Evolutionary conservation across 495 filamentous ascomycete species (phyloP).

Genomic region (Cercophora samala): DNA sequence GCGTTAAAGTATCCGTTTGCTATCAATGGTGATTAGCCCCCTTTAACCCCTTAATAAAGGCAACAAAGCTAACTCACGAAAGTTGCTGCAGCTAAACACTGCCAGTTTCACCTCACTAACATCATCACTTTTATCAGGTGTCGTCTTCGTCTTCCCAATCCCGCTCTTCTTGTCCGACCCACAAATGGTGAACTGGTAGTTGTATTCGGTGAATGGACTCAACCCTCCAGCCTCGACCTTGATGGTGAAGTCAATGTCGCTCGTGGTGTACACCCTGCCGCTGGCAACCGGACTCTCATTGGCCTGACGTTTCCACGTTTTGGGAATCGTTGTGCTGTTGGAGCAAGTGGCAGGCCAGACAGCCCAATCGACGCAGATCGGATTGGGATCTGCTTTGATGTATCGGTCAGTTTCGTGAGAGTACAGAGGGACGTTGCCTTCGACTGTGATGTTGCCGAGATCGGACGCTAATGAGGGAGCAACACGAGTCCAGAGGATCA

Average conservation of each 20-base stretch:
- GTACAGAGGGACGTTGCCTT: constrained; percentile 53
- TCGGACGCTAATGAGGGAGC: constrained; percentile 52
- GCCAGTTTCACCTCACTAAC: constrained; percentile 44
- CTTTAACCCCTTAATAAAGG: constrained; percentile 9
- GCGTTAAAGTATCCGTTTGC: constrained; percentile 60
- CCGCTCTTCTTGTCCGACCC: constrained; percentile 43
- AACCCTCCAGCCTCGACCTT: constrained; percentile 61
- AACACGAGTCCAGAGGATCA: constrained; percentile 64
- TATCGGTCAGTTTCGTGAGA: constrained; percentile 53
- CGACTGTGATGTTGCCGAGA: constrained; percentile 51
- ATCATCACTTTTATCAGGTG: constrained; percentile 39
- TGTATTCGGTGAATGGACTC: constrained; percentile 54
- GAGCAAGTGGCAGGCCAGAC: constrained; percentile 35
- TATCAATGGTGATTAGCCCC: constrained; percentile 15
- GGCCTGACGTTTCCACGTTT: neutral
- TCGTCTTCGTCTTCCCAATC: constrained; percentile 53
- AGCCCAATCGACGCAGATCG: constrained; percentile 57
- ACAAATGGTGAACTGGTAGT: constrained; percentile 53
- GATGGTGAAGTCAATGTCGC: constrained; percentile 64
- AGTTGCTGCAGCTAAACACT: constrained; percentile 54
- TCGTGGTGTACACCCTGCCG: constrained; percentile 57
- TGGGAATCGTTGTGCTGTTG: neutral
- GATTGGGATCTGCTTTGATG: constrained; percentile 49
- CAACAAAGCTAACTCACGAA: constrained; percentile 38
- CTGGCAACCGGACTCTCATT: constrained; percentile 36